Conservation (phyloP, 2,329 filamentous ascomycete species). For the Cordyceps tenuipes region DNA sequence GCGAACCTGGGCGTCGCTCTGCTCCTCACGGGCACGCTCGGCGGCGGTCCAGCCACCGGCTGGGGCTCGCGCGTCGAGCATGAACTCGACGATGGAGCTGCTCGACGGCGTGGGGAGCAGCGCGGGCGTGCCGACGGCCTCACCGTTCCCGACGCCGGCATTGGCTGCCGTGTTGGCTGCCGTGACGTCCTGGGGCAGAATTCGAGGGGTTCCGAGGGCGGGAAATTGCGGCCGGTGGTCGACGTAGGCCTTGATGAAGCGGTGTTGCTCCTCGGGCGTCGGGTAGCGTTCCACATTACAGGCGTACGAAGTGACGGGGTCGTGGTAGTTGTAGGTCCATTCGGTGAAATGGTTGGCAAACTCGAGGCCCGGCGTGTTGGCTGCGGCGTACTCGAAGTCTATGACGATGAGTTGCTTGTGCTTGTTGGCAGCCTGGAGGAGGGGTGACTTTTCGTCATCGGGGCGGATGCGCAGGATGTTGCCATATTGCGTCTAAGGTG, state of each 20-base stretch:
- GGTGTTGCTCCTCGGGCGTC: constrained; percentile 67
- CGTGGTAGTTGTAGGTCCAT: constrained; percentile 97
- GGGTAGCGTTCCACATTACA: constrained; percentile 69
- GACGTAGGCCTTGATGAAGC: constrained; percentile 81
- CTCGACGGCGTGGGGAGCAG: constrained; percentile 30
- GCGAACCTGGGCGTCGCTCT: constrained; percentile 58
- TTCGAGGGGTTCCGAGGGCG: constrained; percentile 42
- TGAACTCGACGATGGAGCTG: constrained; percentile 59
- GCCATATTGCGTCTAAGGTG: constrained; percentile 80
- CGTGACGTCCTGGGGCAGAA: constrained; percentile 34
- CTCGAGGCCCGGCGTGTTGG: constrained; percentile 78
- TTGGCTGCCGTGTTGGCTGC: constrained; percentile 17
- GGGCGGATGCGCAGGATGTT: constrained; percentile 75
- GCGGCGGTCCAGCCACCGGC: constrained; percentile 41
- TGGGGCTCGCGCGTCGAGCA: constrained; percentile 66
- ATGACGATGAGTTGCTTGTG: constrained; percentile 97
- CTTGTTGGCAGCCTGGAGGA: constrained; percentile 81
- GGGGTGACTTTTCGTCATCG: constrained; percentile 68
- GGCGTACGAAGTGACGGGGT: constrained; percentile 52
- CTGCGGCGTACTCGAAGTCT: constrained; percentile 94
- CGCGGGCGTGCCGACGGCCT: constrained; percentile 19
- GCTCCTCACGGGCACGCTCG: constrained; percentile 54
- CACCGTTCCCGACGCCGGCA: constrained; percentile 13
- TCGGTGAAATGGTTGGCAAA: constrained; percentile 98
- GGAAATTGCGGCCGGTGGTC: constrained; percentile 66